Evolutionary conservation across 768 basidiomycete genomes (phyloP), one percentile per base, ranked within the genome.

Genomic region (Xerocomellus chrysenteron): DNA sequence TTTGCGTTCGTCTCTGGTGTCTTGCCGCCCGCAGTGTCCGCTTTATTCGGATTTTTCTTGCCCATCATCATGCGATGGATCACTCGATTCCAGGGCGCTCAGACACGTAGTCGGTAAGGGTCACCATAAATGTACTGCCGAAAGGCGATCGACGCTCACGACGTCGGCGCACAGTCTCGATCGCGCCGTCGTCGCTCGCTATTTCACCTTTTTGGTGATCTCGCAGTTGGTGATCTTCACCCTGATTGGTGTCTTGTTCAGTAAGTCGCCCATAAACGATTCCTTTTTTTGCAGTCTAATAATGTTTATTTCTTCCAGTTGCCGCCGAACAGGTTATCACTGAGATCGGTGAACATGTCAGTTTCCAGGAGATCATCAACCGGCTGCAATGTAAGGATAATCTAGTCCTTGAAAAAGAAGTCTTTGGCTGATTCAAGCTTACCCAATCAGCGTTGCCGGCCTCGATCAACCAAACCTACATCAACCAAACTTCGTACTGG

Each of bases 221-320:
- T 92, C 90, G 49, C 94, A 98, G 69, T 75, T 99, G 65, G 79
- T 99, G 59, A 86, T 98, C 73, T 99, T 98, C 78, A 96, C 92
- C 16, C 73, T 96, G 55, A 86, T 98, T 58, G 91, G 92, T 62
- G 94, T 95, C 47, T 78, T 87, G 54, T 94, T 94, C 76, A 86
- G 90, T 91, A 55, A 63, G 87, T 78, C n/a, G 30, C 47, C 11
- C 11, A 2, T 37, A 10, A 40, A 50, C 13, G 43, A 24, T 52
- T 24, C 26, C 4, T 37, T 47, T n/a, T 7, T 2, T 14, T 11
- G 1, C 13, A 47, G 10, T 28, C 43, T 52, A n/a, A 55, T 36
- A 12, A 3, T 21, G 21, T 21, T 21, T 10, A 12, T n/a, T 39
- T 16, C 8, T 30, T 39, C 2, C 42, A 67, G 79, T 73, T 43